Evolutionary conservation across 1,284 basidiomycete species (phyloP), one percentile per base, ranked within the genome.

Genomic region (Cryptococcus sp.): DNA sequence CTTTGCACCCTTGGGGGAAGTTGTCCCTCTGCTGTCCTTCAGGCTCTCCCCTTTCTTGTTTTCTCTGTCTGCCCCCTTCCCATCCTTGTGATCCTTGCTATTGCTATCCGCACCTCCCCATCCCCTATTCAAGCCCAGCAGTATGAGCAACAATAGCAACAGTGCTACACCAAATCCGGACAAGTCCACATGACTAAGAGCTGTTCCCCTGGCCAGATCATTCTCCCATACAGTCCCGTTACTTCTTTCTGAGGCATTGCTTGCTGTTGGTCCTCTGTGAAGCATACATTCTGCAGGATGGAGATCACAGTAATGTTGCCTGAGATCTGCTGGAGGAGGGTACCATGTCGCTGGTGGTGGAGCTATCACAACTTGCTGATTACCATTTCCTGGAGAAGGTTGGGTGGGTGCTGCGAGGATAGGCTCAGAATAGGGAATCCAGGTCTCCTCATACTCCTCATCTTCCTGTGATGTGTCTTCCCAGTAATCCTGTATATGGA

Each of bases 121-220:
- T 1, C 66, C 58, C 11, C 55, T 48, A 52, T 68, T 61, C 19
- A 68, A 49, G 1, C 57, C 57, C 40, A 69, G 47, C 30, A 67
- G 25, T 45, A 70, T 48, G 43, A 70, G 45, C 22, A 69, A 40
- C 47, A 69, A 23, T 41, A 67, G 27, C 40, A 67, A 15, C 25
- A 70, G 22, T 23, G 64, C 62, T 41, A 57, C 47, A 35, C 53
- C 64, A 27, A 58, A 22, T 5, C 66, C 66, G 11, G 64, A 51
- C 30, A 60, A 41, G 47, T 68, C 60, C 6, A 68, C 50, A 47
- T 59, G 58, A 17, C 54, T 60, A 6, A 68, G 43, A 3, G 40
- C 52, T 10, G 56, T 58, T 6, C 47, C 50, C 25, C 41, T 40
- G 3, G 50, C 50, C 10, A 59, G 17, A 46, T 59, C 49, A n/a